phyloP scores from a whole-genome alignment of 139 green algal species.

The Ettlia oleoabundans region DNA sequence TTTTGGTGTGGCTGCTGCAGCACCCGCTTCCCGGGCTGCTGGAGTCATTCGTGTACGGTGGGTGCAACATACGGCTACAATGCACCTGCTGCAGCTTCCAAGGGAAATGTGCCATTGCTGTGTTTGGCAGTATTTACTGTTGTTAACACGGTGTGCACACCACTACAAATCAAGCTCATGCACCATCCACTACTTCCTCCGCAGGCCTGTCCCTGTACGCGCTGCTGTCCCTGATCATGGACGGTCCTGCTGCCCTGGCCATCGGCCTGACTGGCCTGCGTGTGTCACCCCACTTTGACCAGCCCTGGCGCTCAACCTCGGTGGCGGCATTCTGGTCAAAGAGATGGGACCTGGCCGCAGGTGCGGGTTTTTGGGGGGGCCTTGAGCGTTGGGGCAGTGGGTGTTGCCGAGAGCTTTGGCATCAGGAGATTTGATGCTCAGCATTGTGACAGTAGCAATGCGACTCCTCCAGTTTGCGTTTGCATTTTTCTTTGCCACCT shows the following conservation, averaged over 20 bases:
- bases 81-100: too few species aligned
- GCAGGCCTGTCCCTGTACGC: slow-evolving; percentile 9
- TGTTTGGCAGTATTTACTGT: too few species aligned
- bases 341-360: slow-evolving; percentile 30
- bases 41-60: slow-evolving; percentile 4
- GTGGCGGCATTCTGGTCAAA: slow-evolving; percentile 28
- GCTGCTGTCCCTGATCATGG: slow-evolving; percentile 35
- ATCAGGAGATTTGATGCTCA: too few species aligned
- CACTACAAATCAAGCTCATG: background rate
- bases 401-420: too few species aligned
- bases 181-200: too few species aligned
- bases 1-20: slow-evolving; percentile 20
- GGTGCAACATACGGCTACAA: too few species aligned
- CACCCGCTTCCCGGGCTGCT: slow-evolving; percentile 19
- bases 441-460: background rate
- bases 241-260: slow-evolving; percentile 9
- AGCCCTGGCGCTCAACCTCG: slow-evolving; percentile 16
- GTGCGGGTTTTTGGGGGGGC: background rate
- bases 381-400: too few species aligned
- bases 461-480: background rate
- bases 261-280: slow-evolving; percentile 17
- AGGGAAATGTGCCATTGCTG: background rate
- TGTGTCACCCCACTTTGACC: slow-evolving; percentile 37
- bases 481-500: background rate
- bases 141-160: too few species aligned